Percentiles rank a stretch among this genome's conserved stretches.
Conservation (phyloP, 805 yeast genomes). For the Zygosaccharomyces siamensis region DNA sequence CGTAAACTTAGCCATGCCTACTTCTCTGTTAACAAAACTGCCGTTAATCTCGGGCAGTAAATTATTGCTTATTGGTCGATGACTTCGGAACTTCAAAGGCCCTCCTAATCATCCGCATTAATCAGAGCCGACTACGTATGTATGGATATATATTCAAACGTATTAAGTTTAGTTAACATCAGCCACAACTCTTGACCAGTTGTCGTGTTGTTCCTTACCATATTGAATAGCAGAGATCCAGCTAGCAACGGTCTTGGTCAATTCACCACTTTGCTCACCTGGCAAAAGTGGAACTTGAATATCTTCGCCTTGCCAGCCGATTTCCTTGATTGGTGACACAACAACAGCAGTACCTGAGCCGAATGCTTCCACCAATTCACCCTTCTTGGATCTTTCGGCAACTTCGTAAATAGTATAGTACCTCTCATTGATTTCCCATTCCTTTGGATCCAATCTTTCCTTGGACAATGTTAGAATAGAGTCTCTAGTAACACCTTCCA, state of each 20-base stretch:
- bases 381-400: slow-evolving; percentile 66
- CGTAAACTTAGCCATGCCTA: background rate
- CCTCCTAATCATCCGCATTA: background rate
- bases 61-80: background rate
- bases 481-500: slow-evolving; percentile 95
- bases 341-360: slow-evolving; percentile 98
- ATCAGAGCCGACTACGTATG: background rate
- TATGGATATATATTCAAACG: background rate
- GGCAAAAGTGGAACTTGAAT: slow-evolving; percentile 74
- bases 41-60: background rate
- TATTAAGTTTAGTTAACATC: slow-evolving; percentile 19
- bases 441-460: slow-evolving; percentile 63
- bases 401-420: slow-evolving; percentile 78
- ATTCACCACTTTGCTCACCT: slow-evolving; percentile 73
- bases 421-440: slow-evolving; percentile 85
- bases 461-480: slow-evolving; percentile 75
- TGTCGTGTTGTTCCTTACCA: slow-evolving; percentile 66
- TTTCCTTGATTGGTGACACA: slow-evolving; percentile 86
- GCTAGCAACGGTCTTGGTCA: slow-evolving; percentile 69
- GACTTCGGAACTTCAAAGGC: background rate
- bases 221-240: slow-evolving; percentile 92
- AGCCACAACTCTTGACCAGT: slow-evolving; percentile 43
- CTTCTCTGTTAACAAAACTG: background rate
- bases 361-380: slow-evolving; percentile 87
- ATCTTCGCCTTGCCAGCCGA: slow-evolving; percentile 70